These are phyloP conservation scores for Hyaloscypha hepaticicola DNA, from an alignment of 495 filamentous ascomycete genomes.

Conservation along the genomic window DNA sequence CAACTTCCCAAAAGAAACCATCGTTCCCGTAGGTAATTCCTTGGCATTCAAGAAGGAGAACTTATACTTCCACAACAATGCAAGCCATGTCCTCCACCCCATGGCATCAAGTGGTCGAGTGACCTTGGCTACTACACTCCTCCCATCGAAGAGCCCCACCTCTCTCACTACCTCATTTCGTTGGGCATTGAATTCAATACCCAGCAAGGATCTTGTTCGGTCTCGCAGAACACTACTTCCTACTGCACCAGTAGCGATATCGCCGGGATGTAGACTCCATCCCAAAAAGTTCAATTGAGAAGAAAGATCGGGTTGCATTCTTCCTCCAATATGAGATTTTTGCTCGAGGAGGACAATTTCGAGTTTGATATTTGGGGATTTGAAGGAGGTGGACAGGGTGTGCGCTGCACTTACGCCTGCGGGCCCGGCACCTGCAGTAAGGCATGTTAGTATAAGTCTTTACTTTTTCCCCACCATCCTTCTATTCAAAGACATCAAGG, in stretches of 20 bases:
- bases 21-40: not conserved
- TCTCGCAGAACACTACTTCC: not conserved
- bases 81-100: slow-evolving; percentile 4
- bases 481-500: not conserved
- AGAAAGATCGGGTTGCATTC: not conserved
- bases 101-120: not conserved
- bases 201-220: not conserved
- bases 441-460: not conserved
- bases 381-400: not conserved
- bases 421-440: slow-evolving; percentile 18
- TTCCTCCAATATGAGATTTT: slow-evolving; percentile 7
- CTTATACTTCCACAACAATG: slow-evolving; percentile 9
- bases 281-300: not conserved
- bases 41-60: slow-evolving; percentile 8
- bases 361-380: not conserved
- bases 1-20: not conserved
- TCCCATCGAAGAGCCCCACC: slow-evolving; percentile 5
- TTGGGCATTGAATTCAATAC: not conserved
- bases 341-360: slow-evolving; percentile 22
- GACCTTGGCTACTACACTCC: not conserved
- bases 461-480: not conserved
- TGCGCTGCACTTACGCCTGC: slow-evolving; percentile 18
- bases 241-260: not conserved
- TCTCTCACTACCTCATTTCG: not conserved
- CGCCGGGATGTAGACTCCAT: not conserved